These are phyloP conservation scores for Neurospora tetraspora DNA, from an alignment of 495 filamentous ascomycete genomes.

Conservation along the genomic window DNA sequence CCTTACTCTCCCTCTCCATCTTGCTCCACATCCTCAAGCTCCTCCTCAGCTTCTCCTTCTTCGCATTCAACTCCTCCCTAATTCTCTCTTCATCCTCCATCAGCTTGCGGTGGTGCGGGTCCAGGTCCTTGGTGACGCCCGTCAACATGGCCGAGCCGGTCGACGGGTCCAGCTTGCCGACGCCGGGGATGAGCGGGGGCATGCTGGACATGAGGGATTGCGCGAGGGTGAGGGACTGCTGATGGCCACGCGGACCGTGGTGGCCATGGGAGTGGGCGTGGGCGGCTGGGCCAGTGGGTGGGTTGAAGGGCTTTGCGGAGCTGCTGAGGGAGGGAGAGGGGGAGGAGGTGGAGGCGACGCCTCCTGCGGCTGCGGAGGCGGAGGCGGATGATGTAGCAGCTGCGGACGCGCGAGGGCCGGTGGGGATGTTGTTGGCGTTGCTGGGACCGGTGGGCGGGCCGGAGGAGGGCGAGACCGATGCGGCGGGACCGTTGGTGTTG, in stretches of 20 bases:
- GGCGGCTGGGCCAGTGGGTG: conserved; percentile 38
- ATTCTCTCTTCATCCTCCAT: conserved; percentile 38
- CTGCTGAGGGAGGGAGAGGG: conserved; percentile 15
- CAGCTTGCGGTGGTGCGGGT: conserved; percentile 25
- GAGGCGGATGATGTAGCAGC: conserved; percentile 16
- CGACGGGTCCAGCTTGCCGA: conserved; percentile 30
- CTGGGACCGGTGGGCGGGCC: conserved; percentile 37
- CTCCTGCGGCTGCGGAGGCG: conserved; percentile 8
- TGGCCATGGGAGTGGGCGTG: conserved; percentile 13
- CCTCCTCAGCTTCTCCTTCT: conserved; percentile 36
- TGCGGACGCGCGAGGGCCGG: neutral
- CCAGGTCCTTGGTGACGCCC: conserved; percentile 30
- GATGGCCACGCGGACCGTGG: conserved; percentile 12
- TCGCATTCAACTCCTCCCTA: conserved; percentile 31
- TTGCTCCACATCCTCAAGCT: conserved; percentile 31
- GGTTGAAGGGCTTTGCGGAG: conserved; percentile 34
- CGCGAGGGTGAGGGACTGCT: conserved; percentile 17
- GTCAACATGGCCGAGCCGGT: conserved; percentile 17
- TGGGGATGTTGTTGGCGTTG: neutral
- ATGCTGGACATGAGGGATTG: conserved; percentile 32
- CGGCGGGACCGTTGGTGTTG: neutral
- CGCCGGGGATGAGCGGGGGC: conserved; percentile 29
- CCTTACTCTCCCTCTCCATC: conserved; percentile 34
- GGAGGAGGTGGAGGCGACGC: conserved; percentile 2
- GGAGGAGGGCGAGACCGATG: conserved; percentile 7